These are phyloP conservation scores for Cyberlindnera mrakii DNA, from an alignment of 805 yeast species.

Conservation along the genomic window DNA sequence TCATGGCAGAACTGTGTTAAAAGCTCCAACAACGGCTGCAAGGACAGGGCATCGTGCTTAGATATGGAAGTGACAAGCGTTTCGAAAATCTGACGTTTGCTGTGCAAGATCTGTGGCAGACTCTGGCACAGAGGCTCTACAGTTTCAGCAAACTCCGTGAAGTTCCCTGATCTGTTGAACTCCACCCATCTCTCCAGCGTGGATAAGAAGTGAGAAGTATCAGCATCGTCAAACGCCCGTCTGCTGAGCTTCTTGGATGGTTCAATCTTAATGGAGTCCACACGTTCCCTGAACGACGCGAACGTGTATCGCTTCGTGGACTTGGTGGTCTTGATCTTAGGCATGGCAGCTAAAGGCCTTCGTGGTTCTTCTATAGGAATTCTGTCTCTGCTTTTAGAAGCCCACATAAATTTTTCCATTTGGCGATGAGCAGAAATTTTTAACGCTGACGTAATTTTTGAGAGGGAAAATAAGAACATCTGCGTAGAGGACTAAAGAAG, in stretches of 20 bases:
- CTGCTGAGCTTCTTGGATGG: slow-evolving; percentile 52
- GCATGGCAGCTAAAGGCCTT: neutral
- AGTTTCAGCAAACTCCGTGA: slow-evolving; percentile 54
- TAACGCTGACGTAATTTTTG: too few relatives aligned
- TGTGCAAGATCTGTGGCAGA: slow-evolving; percentile 74
- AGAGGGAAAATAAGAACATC: too few relatives aligned
- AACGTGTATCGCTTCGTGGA: slow-evolving; percentile 50
- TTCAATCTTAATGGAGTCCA: slow-evolving; percentile 79
- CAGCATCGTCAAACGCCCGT: slow-evolving; percentile 65
- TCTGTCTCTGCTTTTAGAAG: too few relatives aligned
- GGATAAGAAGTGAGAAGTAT: slow-evolving; percentile 71
- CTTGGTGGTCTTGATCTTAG: slow-evolving; percentile 37
- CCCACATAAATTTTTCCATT: too few relatives aligned
- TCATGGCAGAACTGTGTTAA: slow-evolving; percentile 86
- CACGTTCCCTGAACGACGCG: slow-evolving; percentile 75
- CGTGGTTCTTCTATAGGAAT: neutral
- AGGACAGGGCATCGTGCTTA: slow-evolving; percentile 58
- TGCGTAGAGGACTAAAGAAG: too few relatives aligned
- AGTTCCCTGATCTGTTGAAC: slow-evolving; percentile 68
- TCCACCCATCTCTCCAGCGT: slow-evolving; percentile 86
- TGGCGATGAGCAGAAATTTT: too few relatives aligned
- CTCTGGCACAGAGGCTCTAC: slow-evolving; percentile 56
- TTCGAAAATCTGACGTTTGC: slow-evolving; percentile 56
- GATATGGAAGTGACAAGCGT: slow-evolving; percentile 40
- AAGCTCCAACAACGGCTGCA: slow-evolving; percentile 77